These are phyloP conservation scores for Phytopythium boreale DNA, from an alignment of 352 stramenopile species.

Conservation along the genomic window DNA sequence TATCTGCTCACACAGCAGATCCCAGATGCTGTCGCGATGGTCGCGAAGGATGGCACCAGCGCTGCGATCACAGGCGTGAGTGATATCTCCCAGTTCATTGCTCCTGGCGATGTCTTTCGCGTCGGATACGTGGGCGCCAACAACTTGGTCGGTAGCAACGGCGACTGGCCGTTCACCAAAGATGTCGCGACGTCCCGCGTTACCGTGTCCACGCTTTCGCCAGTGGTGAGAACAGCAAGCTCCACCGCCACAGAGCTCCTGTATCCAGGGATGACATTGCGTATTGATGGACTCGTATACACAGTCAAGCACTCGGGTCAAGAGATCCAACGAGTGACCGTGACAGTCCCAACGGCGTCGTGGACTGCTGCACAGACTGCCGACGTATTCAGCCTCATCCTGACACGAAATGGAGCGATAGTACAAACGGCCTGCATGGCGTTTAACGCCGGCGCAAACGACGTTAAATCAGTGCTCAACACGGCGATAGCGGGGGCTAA, in stretches of 20 bases:
- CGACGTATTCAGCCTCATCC: constrained; percentile 32
- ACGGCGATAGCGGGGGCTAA: constrained; percentile 19
- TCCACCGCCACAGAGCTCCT: constrained; percentile 46
- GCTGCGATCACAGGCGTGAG: constrained; percentile 46
- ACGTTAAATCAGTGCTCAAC: constrained; percentile 13
- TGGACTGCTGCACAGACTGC: constrained; percentile 18
- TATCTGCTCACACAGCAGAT: constrained; percentile 56
- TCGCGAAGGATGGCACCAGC: constrained; percentile 46
- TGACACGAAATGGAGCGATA: constrained; percentile 31
- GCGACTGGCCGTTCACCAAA: constrained; percentile 56
- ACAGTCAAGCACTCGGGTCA: constrained; percentile 82
- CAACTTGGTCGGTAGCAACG: constrained; percentile 58
- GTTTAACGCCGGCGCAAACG: constrained; percentile 25
- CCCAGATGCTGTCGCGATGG: constrained; percentile 41
- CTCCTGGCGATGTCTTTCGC: constrained; percentile 60
- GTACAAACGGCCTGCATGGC: constrained; percentile 37
- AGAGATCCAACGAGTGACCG: constrained; percentile 85
- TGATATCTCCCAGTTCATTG: constrained; percentile 65
- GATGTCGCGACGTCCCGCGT: constrained; percentile 48
- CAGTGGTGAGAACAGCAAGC: constrained; percentile 30
- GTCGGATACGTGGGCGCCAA: constrained; percentile 40
- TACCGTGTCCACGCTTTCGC: constrained; percentile 34
- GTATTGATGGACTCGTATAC: constrained; percentile 89
- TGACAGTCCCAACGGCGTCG: constrained; percentile 25
- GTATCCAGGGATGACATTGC: constrained; percentile 79